Percentiles rank a stretch among this genome's conserved stretches.
These are phyloP conservation scores for Mycena sp. DNA, from an alignment of 1,284 basidiomycete genomes.

Conservation along the genomic window DNA sequence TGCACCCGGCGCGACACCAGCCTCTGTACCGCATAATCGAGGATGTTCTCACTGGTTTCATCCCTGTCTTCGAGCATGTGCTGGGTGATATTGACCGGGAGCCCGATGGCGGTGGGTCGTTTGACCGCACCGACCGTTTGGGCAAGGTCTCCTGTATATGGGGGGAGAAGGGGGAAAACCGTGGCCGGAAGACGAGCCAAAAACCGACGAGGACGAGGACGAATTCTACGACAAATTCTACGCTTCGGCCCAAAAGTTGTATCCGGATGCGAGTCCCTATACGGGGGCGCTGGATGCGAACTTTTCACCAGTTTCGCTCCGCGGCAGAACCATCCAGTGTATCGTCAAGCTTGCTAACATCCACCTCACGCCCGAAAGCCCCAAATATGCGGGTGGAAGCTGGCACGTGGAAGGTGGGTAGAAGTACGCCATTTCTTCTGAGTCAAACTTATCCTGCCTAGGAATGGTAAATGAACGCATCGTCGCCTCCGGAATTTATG, in stretches of 20 bases:
- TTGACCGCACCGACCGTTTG: constrained; percentile 14
- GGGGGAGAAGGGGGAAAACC: neutral
- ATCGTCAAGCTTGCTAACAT: constrained; percentile 62
- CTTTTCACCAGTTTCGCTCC: neutral
- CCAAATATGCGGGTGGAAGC: constrained; percentile 43
- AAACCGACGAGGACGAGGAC: neutral
- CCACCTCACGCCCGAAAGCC: constrained; percentile 53
- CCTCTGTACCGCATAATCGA: constrained; percentile 6
- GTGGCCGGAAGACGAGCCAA: neutral
- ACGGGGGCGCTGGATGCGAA: constrained; percentile 10
- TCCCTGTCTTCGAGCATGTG: constrained; percentile 33
- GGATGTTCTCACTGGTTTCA: neutral
- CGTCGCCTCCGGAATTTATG: constrained; percentile 34
- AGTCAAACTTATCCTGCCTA: neutral
- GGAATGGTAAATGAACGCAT: constrained; percentile 25
- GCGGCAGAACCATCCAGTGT: constrained; percentile 47
- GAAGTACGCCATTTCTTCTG: neutral
- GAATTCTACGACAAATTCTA: constrained; percentile 26
- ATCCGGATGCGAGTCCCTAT: constrained; percentile 12
- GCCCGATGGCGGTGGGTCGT: constrained; percentile 17
- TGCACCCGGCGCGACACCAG: constrained; percentile 30
- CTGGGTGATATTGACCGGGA: constrained; percentile 33
- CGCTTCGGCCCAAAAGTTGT: constrained; percentile 1
- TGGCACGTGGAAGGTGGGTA: constrained; percentile 49
- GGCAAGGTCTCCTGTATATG: neutral